Conservation (phyloP, 129 eudicot species). For the Flaveria trinervia region DNA sequence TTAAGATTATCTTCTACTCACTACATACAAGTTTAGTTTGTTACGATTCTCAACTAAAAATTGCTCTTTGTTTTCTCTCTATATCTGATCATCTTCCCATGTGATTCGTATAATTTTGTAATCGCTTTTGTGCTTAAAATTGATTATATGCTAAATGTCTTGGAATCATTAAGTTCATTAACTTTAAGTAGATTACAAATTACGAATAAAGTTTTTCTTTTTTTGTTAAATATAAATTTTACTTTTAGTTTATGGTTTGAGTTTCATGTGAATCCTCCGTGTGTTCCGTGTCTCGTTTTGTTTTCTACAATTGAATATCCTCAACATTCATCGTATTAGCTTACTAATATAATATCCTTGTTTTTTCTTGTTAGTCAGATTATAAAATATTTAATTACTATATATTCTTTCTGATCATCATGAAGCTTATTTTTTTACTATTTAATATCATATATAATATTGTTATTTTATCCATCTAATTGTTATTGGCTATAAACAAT, state of each 20-base stretch:
- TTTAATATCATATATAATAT: neutral
- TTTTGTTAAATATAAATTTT: neutral
- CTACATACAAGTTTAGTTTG: no score
- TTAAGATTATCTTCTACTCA: no score
- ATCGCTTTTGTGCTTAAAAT: no score
- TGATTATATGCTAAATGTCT: no score
- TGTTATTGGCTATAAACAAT: neutral
- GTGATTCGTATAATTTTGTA: no score
- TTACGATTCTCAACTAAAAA: no score
- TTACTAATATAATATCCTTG: slow-evolving; percentile 5
- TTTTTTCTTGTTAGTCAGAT: neutral
- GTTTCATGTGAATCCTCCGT: slow-evolving; percentile 3
- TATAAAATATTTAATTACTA: neutral
- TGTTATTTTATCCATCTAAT: neutral
- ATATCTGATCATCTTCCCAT: no score
- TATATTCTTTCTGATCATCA: slow-evolving; percentile 7
- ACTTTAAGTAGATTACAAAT: neutral
- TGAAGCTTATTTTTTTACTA: neutral
- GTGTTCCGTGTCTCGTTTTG: neutral
- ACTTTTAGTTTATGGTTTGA: neutral
- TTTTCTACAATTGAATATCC: neutral
- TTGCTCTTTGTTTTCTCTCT: no score
- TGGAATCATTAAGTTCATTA: no score
- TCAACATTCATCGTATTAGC: slow-evolving; percentile 11
- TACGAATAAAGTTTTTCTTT: neutral